Percentiles rank a stretch among this genome's conserved stretches.
These are phyloP conservation scores for Rhodotorula sp. DNA, from an alignment of 1,284 basidiomycete genomes.

Conservation along the genomic window DNA sequence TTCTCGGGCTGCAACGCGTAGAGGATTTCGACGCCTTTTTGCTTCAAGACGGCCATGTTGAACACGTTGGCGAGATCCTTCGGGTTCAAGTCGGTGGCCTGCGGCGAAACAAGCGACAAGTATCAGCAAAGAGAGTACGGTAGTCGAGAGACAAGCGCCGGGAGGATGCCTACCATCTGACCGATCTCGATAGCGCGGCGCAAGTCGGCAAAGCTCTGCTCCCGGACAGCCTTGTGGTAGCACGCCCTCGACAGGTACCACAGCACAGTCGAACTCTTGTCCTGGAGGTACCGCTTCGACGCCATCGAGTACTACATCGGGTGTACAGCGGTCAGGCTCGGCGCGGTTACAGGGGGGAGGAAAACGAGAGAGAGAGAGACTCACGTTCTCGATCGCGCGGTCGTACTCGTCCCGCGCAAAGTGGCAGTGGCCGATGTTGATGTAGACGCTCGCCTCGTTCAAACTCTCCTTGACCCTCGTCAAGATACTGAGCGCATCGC, in stretches of 20 bases:
- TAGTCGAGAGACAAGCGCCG: too few relatives aligned
- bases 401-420: constrained; percentile 88
- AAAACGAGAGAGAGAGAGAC: neutral
- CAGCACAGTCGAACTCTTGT: constrained; percentile 65
- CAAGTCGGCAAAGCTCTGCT: constrained; percentile 76
- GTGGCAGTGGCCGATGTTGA: constrained; percentile 93
- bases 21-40: constrained; percentile 86
- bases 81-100: constrained; percentile 78
- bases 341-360: too few relatives aligned
- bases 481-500: constrained; percentile 81
- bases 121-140: too few relatives aligned
- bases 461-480: constrained; percentile 82
- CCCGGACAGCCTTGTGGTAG: constrained; percentile 86
- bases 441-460: constrained; percentile 73
- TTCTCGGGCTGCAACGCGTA: constrained; percentile 69
- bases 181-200: constrained; percentile 73
- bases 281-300: constrained; percentile 69
- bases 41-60: constrained; percentile 94
- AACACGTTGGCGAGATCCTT: constrained; percentile 83
- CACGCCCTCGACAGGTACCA: constrained; percentile 77
- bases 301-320: constrained; percentile 79
- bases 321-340: neutral
- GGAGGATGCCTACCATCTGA: constrained; percentile 64
- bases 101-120: neutral
- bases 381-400: constrained; percentile 84